These are phyloP conservation scores for Eucalyptus brandiana DNA, from an alignment of 345 rosid species.

Conservation along the genomic window DNA sequence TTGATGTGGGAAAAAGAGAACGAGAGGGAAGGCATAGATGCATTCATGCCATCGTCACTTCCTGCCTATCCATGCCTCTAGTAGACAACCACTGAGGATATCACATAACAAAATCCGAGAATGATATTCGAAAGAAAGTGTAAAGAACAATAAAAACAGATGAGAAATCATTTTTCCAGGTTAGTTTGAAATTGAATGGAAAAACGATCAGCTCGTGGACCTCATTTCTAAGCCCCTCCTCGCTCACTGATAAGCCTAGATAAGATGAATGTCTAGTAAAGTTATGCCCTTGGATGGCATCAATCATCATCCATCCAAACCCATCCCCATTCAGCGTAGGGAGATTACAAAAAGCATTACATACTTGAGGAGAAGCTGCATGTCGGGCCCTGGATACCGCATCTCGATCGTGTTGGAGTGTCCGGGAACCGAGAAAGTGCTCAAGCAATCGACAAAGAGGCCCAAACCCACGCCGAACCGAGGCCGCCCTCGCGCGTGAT, in stretches of 20 bases:
- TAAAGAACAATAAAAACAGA: not conserved
- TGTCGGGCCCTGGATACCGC: conserved; percentile 89
- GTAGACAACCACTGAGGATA: not conserved
- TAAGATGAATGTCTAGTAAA: not conserved
- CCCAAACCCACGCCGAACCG: conserved; percentile 86
- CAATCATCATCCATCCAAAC: not conserved
- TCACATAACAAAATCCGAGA: not conserved
- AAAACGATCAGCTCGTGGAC: not conserved
- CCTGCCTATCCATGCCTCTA: not conserved
- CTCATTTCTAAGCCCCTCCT: not conserved
- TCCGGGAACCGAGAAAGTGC: conserved; percentile 81
- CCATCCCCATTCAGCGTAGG: not conserved
- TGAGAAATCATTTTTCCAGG: not conserved
- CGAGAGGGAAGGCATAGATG: not conserved
- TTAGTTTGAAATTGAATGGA: not conserved
- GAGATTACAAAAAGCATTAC: not conserved
- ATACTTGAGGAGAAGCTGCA: conserved; percentile 95
- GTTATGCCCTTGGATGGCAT: not conserved
- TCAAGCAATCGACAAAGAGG: conserved; percentile 81
- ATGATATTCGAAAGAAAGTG: not conserved
- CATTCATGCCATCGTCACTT: not conserved
- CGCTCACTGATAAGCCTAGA: not conserved
- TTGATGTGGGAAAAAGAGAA: not conserved
- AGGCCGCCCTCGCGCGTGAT: conserved; percentile 58
- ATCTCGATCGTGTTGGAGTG: conserved; percentile 58